Evolutionary conservation across 805 yeast species (phyloP), one percentile per base, ranked within the genome.

Genomic region (Zygosaccharomyces kombuchaensis): DNA sequence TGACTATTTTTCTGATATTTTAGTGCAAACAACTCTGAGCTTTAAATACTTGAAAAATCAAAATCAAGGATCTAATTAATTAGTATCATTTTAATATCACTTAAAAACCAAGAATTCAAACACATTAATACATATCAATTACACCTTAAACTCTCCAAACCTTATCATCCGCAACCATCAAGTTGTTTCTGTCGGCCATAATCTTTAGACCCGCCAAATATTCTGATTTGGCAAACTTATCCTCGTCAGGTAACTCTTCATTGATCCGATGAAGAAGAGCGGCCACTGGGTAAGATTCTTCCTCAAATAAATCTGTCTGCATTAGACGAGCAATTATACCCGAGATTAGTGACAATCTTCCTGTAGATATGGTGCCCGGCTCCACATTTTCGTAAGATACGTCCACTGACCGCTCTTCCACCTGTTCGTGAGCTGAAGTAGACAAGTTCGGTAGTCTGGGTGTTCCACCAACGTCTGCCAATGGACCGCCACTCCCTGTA

Each of bases 121-220:
- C 32, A 29, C 8, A 29, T 29, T n/a, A 29, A 7, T 29, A 29
- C 13, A 13, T 27, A 17, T 9, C 16, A 7, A 7, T 17, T 4
- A 16, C n/a, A 27, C 34, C 29, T 27, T 34, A 63, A 8, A 75
- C 71, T 57, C 70, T 71, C 74, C 76, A 76, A 16, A 77, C 71
- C 50, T 68, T 68, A 23, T 69, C 75, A 22, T 74, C 81, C 8
- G 76, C 68, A 17, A 70, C 56, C 78, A 76, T 72, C 38, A 77
- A 47, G 34, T 74, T 69, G 46, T 76, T 75, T 46, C 71, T 70
- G 2, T 62, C 66, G 19, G 69, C 71, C 69, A 77, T 60, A n/a
- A 65, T 55, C 14, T 56, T 55, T 36, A 76, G 55, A 30, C 78
- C 80, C 23, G 70, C 71, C 10, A 62, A 54, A 36, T 73, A 76